A percentile compares a stretch with the other conserved stretches of the same genome.
Conservation (phyloP, 768 basidiomycete genomes). For the Daedaleopsis nitida region DNA sequence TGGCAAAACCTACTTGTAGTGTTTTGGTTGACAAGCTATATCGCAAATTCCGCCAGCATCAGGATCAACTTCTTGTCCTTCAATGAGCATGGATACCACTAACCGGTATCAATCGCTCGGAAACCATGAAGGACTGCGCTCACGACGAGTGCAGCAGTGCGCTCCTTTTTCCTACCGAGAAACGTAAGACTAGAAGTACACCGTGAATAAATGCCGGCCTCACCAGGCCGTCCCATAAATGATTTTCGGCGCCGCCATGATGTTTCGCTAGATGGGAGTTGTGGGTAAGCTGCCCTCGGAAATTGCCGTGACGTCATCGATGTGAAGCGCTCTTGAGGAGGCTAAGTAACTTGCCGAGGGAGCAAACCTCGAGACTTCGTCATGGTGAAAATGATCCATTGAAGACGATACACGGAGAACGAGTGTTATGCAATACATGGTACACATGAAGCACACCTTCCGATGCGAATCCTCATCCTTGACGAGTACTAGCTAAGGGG, state of each 20-base stretch:
- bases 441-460: too few relatives aligned
- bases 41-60: background rate
- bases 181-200: background rate
- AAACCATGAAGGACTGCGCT: constrained; percentile 78
- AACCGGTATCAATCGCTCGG: constrained; percentile 81
- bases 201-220: background rate
- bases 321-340: background rate
- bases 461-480: too few relatives aligned
- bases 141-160: constrained; percentile 67
- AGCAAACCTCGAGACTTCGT: too few relatives aligned
- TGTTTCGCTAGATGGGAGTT: background rate
- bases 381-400: background rate
- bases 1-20: constrained; percentile 55
- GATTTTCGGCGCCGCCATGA: constrained; percentile 26
- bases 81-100: constrained; percentile 52
- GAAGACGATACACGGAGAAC: background rate
- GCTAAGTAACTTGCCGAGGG: background rate
- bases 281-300: background rate
- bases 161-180: constrained; percentile 69
- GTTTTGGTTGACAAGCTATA: constrained; percentile 70
- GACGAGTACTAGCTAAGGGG: too few relatives aligned
- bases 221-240: constrained; percentile 47
- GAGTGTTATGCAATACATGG: too few relatives aligned
- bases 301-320: background rate
- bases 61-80: constrained; percentile 51